Evolutionary conservation across 768 basidiomycete species (phyloP), one percentile per base, ranked within the genome.

Genomic region (Mycena chlorophos): DNA sequence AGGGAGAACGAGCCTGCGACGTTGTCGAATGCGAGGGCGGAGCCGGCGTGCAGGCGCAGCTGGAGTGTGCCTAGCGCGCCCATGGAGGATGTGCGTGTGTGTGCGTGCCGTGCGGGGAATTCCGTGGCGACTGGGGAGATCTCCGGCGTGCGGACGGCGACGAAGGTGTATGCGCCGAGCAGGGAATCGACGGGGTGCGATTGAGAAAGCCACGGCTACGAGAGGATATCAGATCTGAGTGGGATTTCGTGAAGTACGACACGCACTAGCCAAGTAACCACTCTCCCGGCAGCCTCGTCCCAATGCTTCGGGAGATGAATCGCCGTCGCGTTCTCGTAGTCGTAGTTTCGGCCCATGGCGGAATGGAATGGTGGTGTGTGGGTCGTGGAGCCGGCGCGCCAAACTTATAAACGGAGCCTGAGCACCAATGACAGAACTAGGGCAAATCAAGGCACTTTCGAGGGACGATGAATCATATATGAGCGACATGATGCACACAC

Each of bases 141-240:
- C 49, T 55, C 54, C 8, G 13, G 8, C 3, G 40, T 43, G 22
- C 8, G 2, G 28, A 52, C 26, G 26, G 51, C 47, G 1, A 57
- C 51, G 28, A 57, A 48, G 2, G 8, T 19, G 38, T 57, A 57
- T 19, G 56, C 52, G 12, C 56, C 51, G 27, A 57, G 16, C 6
- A 56, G 5, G 3, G 14, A 4, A 19, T 50, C 39, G 3, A 56
- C 3, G n/a, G 55, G 28, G 27, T 56, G 34, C 16, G 27, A 4
- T 3, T 17, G 22, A 8, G 14, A 5, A 16, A 38, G 34, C 17
- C n/a, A 50, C 2, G 55, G 55, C 55, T 56, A 25, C 17, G 8
- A 38, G 19, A 19, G 22, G 42, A 16, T 16, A n/a, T 27, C 37
- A n/a, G 17, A 14, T 16, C 25, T 12, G 14, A 6, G 34, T 5